A percentile compares a stretch with the other conserved stretches of the same genome.
Evolutionary conservation across 1,284 basidiomycete genomes (phyloP).

Genomic region (Cryptococcus sp.): DNA sequence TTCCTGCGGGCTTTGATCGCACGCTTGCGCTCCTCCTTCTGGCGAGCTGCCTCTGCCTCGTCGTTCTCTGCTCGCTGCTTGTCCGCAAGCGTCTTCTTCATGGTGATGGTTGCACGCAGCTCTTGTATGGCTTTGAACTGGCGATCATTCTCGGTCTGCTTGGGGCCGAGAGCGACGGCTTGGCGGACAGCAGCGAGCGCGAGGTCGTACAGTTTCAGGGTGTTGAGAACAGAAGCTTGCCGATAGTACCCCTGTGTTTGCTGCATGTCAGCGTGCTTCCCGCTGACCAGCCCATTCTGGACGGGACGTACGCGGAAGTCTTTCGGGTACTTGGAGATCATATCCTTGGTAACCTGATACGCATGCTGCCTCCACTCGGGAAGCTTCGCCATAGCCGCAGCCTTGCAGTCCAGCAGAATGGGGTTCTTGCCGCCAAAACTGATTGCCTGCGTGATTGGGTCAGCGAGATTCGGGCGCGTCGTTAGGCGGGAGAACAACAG

Average conservation of each 20-base stretch:
- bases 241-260: slow-evolving; percentile 32
- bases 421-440: slow-evolving; percentile 23
- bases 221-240: slow-evolving; percentile 21
- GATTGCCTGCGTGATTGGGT: slow-evolving; percentile 20
- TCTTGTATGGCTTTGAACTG: slow-evolving; percentile 1
- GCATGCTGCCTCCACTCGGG: slow-evolving; percentile 22
- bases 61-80: slow-evolving; percentile 1
- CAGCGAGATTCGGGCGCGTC: not conserved
- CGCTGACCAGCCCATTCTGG: not conserved
- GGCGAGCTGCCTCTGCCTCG: slow-evolving; percentile 4
- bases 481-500: not conserved
- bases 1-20: slow-evolving; percentile 18
- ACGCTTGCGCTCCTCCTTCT: not conserved
- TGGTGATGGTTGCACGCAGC: slow-evolving; percentile 9
- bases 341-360: slow-evolving; percentile 19
- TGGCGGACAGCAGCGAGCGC: slow-evolving; percentile 3
- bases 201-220: slow-evolving; percentile 9
- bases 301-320: slow-evolving; percentile 21
- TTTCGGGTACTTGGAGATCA: slow-evolving; percentile 25
- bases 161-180: slow-evolving; percentile 7
- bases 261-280: not conserved
- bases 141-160: slow-evolving; percentile 1
- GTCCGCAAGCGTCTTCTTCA: slow-evolving; percentile 9
- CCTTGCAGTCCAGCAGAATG: slow-evolving; percentile 27
- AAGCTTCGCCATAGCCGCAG: slow-evolving; percentile 25